phyloP scores from a whole-genome alignment of 2,329 filamentous ascomycete species.

The Sporothrix inflata region DNA sequence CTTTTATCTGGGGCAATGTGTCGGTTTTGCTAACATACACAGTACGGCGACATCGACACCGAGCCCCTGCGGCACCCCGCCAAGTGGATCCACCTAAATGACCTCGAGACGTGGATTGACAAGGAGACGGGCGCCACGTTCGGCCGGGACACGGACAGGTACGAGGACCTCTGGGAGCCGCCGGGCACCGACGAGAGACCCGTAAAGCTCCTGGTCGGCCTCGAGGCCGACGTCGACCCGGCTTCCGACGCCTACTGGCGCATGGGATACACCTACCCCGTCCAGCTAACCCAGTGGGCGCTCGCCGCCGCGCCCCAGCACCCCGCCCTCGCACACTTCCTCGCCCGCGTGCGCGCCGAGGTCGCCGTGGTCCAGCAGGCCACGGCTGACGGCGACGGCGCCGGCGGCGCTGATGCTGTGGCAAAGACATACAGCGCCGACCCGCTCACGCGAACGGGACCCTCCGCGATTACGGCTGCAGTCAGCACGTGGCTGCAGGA shows the following conservation, averaged over 20 bases:
- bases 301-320: slow-evolving; percentile 11
- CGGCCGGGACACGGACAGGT: not conserved
- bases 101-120: not conserved
- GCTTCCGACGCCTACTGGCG: slow-evolving; percentile 20
- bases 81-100: not conserved
- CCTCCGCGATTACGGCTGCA: not conserved
- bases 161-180: not conserved
- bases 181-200: not conserved
- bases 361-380: not conserved
- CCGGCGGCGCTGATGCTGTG: not conserved
- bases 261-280: slow-evolving; percentile 19
- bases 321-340: not conserved
- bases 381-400: no score
- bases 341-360: not conserved
- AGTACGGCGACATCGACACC: slow-evolving; percentile 19
- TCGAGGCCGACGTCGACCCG: slow-evolving; percentile 20
- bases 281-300: slow-evolving; percentile 20
- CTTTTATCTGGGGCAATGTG: not conserved
- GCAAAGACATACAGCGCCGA: not conserved
- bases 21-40: not conserved
- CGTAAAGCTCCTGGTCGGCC: not conserved
- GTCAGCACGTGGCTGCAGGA: not conserved
- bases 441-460: not conserved
- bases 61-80: slow-evolving; percentile 18
- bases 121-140: not conserved